Percentiles rank a stretch among this genome's conserved stretches.
phyloP scores from a whole-genome alignment of 192 early-diverging fungal species.

The Podochytrium sp. region DNA sequence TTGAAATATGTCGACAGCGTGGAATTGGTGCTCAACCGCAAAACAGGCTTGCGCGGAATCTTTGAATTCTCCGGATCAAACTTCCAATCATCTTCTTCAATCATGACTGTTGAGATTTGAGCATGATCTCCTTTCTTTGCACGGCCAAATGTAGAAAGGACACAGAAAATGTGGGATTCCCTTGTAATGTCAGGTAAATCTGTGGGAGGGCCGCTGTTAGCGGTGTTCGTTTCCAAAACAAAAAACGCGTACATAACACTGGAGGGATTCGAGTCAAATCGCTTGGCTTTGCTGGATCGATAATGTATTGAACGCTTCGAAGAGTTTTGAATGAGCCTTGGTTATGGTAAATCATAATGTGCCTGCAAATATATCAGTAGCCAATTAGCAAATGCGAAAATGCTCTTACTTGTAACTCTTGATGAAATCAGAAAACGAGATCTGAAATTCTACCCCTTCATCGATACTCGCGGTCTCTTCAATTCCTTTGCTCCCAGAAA shows the following conservation, averaged over 20 bases:
- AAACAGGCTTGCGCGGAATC: constrained; percentile 3
- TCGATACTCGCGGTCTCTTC: constrained; percentile 29
- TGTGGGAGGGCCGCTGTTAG: too few relatives aligned
- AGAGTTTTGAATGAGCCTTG: constrained; percentile 51
- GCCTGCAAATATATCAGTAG: neutral
- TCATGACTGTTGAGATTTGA: constrained; percentile 38
- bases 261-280: constrained; percentile 49
- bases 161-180: constrained; percentile 35
- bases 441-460: constrained; percentile 39
- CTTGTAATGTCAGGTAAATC: constrained; percentile 47
- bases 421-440: constrained; percentile 41
- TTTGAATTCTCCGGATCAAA: constrained; percentile 8
- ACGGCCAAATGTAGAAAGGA: constrained; percentile 49
- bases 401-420: constrained; percentile 38
- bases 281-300: constrained; percentile 48
- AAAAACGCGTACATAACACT: constrained; percentile 45
- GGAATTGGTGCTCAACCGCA: constrained; percentile 50
- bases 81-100: constrained; percentile 57
- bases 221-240: neutral
- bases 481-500: constrained; percentile 32
- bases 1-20: constrained; percentile 36
- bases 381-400: constrained; percentile 25
- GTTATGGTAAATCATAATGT: constrained; percentile 50
- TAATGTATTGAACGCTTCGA: constrained; percentile 43
- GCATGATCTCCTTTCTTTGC: constrained; percentile 32